A percentile compares a stretch with the other conserved stretches of the same genome.
phyloP scores from a whole-genome alignment of 768 basidiomycete genomes.

The Guyanaporus albipodus region DNA sequence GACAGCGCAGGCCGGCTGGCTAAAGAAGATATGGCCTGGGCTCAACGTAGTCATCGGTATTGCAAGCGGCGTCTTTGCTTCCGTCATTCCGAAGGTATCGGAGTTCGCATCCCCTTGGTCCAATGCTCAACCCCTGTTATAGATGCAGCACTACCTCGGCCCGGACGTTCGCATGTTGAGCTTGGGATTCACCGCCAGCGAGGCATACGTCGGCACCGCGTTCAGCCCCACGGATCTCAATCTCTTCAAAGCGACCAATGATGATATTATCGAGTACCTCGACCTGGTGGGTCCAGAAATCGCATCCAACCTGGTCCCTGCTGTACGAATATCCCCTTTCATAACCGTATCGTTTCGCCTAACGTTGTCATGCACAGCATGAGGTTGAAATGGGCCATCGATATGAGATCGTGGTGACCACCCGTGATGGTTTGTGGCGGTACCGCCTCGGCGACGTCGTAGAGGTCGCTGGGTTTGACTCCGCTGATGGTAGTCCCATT shows the following conservation, averaged over 20 bases:
- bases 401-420: conserved; percentile 20
- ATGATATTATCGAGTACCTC: conserved; percentile 21
- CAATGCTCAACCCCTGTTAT: neutral
- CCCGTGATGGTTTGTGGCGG: conserved; percentile 22
- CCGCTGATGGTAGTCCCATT: conserved; percentile 18
- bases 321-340: conserved; percentile 1
- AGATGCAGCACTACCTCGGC: conserved; percentile 15
- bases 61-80: conserved; percentile 17
- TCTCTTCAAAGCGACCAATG: conserved; percentile 14
- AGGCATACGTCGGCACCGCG: conserved; percentile 14
- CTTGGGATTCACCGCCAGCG: conserved; percentile 16
- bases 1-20: conserved; percentile 15
- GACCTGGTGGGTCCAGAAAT: conserved; percentile 12
- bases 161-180: conserved; percentile 12
- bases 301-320: conserved; percentile 10
- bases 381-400: conserved; percentile 10
- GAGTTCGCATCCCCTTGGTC: neutral
- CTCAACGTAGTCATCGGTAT: conserved; percentile 15
- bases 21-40: conserved; percentile 10
- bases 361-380: conserved; percentile 12
- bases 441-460: conserved; percentile 23
- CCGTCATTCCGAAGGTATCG: conserved; percentile 13
- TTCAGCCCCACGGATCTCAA: conserved; percentile 6
- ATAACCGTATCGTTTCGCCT: neutral
- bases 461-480: conserved; percentile 16